phyloP scores from a whole-genome alignment of 2,329 filamentous ascomycete genomes.

The Epichloe uncinata region DNA sequence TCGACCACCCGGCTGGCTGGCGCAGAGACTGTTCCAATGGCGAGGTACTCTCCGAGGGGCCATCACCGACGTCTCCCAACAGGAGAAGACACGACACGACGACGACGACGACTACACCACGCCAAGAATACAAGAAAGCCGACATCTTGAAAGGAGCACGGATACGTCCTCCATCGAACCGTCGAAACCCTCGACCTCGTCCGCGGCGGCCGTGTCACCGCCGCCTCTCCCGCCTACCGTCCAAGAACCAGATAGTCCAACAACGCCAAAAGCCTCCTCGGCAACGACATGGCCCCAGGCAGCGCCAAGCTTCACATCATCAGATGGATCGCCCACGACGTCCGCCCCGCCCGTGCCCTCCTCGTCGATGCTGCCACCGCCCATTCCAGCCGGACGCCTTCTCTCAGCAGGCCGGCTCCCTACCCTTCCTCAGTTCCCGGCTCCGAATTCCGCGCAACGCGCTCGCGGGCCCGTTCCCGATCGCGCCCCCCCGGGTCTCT shows the following conservation, averaged over 20 bases:
- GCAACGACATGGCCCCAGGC: conserved; percentile 11
- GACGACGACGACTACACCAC: not conserved
- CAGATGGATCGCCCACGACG: conserved; percentile 5
- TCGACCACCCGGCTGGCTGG: conserved; percentile 36
- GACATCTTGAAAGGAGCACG: no score
- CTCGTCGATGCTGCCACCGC: conserved; percentile 18
- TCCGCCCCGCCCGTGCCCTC: conserved; percentile 3
- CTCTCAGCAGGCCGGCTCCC: conserved; percentile 19
- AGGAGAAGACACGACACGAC: not conserved
- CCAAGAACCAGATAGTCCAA: conserved; percentile 25
- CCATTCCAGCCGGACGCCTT: conserved; percentile 14
- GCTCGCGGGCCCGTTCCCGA: conserved; percentile 29
- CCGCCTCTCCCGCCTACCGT: conserved; percentile 22
- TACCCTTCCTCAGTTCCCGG: conserved; percentile 33
- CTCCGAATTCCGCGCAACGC: conserved; percentile 37
- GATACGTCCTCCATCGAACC: not conserved
- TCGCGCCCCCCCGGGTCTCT: conserved; percentile 18
- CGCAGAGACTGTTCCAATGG: conserved; percentile 16
- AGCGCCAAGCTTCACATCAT: conserved; percentile 34
- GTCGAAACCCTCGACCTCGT: conserved; percentile 1
- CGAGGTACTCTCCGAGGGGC: conserved; percentile 4
- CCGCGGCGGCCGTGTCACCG: conserved; percentile 6
- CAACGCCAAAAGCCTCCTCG: conserved; percentile 36
- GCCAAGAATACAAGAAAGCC: conserved; percentile 1
- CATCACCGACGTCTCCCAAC: conserved; percentile 2